Evolutionary conservation across 768 basidiomycete species (phyloP).

Genomic region (Naganishia friedmannii): DNA sequence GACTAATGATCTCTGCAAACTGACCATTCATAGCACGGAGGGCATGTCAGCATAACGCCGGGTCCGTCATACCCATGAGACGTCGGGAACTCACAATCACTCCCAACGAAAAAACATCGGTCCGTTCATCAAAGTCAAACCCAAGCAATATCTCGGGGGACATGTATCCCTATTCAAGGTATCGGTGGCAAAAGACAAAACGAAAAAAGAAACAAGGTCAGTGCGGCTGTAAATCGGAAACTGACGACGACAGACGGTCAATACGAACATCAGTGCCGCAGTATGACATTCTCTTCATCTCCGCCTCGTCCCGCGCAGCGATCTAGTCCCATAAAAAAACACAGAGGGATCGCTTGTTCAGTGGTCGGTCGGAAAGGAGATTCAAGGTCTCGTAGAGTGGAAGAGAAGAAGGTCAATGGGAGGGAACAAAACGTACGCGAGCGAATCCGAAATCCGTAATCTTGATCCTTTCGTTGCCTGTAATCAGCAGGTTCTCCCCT

Average conservation of each 20-base stretch:
- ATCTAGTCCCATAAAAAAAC: conserved; percentile 56
- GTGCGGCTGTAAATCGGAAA: too few relatives aligned
- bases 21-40: too few relatives aligned
- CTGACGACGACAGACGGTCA: too few relatives aligned
- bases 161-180: conserved; percentile 70
- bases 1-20: conserved; percentile 83
- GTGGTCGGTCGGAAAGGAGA: too few relatives aligned
- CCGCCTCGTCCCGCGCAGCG: conserved; percentile 85
- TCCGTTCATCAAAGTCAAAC: conserved; percentile 85
- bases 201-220: too few relatives aligned
- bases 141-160: conserved; percentile 91
- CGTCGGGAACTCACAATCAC: conserved; percentile 45
- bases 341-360: too few relatives aligned
- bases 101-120: conserved; percentile 88
- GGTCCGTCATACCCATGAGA: too few relatives aligned
- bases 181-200: neutral
- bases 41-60: too few relatives aligned
- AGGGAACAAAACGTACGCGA: conserved; percentile 50
- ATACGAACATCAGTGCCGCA: conserved; percentile 53
- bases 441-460: conserved; percentile 99
- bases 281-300: conserved; percentile 57
- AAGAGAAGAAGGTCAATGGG: too few relatives aligned
- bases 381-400: too few relatives aligned
- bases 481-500: conserved; percentile 95
- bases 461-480: conserved; percentile 88